These are phyloP conservation scores for Orychophragmus violaceus DNA, from an alignment of 345 rosid genomes.

Conservation along the genomic window DNA sequence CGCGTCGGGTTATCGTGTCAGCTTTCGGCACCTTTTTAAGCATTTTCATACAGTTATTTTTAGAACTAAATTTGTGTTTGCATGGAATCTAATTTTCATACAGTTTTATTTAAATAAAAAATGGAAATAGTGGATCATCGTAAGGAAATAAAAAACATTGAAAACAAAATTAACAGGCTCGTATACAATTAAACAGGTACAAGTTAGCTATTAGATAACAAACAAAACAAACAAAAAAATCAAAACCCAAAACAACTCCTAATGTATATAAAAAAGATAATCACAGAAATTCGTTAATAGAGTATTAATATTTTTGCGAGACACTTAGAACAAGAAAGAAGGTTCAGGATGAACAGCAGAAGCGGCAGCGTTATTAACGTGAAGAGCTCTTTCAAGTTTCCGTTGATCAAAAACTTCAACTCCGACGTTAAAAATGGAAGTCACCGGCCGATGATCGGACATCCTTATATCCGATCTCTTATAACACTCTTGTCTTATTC, in stretches of 20 bases:
- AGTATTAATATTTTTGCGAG: background rate
- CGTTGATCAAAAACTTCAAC: conserved; percentile 81
- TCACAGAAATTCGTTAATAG: conserved; percentile 1
- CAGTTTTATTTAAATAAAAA: background rate
- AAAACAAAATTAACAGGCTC: background rate
- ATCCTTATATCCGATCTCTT: conserved; percentile 50
- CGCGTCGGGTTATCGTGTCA: too few relatives aligned
- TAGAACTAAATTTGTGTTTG: too few relatives aligned
- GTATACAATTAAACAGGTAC: conserved; percentile 1
- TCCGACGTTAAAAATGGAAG: conserved; percentile 58
- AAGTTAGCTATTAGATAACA: conserved; percentile 14
- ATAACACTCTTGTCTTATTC: conserved; percentile 72
- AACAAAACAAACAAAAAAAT: background rate
- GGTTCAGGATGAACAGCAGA: conserved; percentile 73
- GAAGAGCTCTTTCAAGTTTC: conserved; percentile 73
- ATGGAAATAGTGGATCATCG: background rate
- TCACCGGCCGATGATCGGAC: conserved; percentile 97
- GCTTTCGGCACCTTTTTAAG: too few relatives aligned
- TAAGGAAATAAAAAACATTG: background rate
- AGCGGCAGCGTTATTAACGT: conserved; percentile 62
- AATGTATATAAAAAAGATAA: background rate
- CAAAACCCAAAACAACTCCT: conserved; percentile 5
- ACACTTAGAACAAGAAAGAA: conserved; percentile 36
- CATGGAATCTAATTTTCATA: too few relatives aligned
- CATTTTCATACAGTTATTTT: background rate